A percentile compares a stretch with the other conserved stretches of the same genome.
These are phyloP conservation scores for Hawksworthiomyces lignivorus DNA, from an alignment of 2,329 filamentous ascomycete genomes.

Conservation along the genomic window DNA sequence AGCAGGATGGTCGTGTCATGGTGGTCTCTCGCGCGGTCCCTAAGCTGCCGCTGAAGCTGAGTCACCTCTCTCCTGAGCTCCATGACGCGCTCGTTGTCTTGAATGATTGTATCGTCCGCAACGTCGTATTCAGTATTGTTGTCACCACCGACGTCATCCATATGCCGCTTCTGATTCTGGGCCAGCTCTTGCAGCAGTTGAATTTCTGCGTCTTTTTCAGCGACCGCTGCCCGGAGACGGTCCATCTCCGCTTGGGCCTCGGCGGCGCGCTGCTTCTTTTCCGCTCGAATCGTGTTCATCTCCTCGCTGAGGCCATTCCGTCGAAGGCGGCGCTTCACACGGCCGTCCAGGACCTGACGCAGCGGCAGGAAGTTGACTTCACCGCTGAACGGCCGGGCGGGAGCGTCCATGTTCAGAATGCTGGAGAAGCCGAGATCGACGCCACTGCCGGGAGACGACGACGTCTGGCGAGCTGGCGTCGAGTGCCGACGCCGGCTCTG, in stretches of 20 bases:
- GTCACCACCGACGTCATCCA: background rate
- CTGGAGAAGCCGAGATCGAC: background rate
- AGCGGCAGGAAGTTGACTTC: conserved; percentile 41
- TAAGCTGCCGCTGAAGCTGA: conserved; percentile 24
- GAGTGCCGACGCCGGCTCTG: conserved; percentile 41
- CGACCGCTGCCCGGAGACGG: conserved; percentile 40
- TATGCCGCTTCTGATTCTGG: background rate
- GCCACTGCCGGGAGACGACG: conserved; percentile 7
- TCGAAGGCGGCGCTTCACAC: conserved; percentile 48
- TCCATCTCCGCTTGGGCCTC: conserved; percentile 39
- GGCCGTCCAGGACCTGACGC: conserved; percentile 48
- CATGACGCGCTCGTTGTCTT: conserved; percentile 36
- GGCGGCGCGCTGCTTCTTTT: conserved; percentile 33
- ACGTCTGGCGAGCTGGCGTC: conserved; percentile 24
- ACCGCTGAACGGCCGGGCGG: conserved; percentile 23
- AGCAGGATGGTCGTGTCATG: conserved; percentile 7
- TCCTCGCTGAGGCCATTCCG: conserved; percentile 52
- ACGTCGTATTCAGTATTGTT: background rate
- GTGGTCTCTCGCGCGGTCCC: conserved; percentile 12
- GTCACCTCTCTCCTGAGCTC: conserved; percentile 30
- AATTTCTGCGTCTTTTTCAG: conserved; percentile 44
- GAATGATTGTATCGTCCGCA: conserved; percentile 35
- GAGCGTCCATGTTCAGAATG: conserved; percentile 8
- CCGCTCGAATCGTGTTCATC: conserved; percentile 43
- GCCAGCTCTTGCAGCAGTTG: conserved; percentile 16